Evolutionary conservation across 805 yeast genomes (phyloP), one percentile per base, ranked within the genome.

Genomic region (Cyberlindnera veronae): DNA sequence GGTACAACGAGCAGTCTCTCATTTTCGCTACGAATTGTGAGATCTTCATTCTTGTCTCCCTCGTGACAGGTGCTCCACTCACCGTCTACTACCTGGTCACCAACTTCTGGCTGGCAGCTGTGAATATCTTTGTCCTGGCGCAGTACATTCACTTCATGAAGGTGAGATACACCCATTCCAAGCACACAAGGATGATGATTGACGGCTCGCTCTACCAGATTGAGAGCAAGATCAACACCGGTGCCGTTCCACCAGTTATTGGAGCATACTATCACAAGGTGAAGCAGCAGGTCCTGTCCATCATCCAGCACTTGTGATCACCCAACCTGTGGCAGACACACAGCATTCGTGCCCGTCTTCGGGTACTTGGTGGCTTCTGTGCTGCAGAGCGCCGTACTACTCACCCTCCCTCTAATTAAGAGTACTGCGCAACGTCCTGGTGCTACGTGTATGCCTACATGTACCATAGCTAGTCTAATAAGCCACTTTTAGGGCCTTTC

Each of bases 111-210:
- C 30, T 49, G 1, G 53, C 58, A 8, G 52, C 60, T 14, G 42
- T 67, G 34, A 63, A 63, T 7, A 22, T 74, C 1, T 14, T 66
- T 2, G 65, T 77, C 1, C 55, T 75, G n/a, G 28, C 69, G 1
- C 60, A 69, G 16, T 79, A 77, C 52, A 52, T 73, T 15, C 57
- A 71, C 16, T 83, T 83, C 60, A 65, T 79, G 61, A 80, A 79
- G 61, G 55, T 79, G 41, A 72, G 89, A 58, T 82, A 62, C 51
- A 71, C 72, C 53, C 77, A 76, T 51, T 77, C 77, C 32, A 68
- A 69, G 37, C 71, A 73, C 45, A 77, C 83, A 39, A 72, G 80
- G 54, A 51, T 62, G 8, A 60, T 80, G 8, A 59, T 79, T 32
- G 61, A 62, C 12, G 71, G 71, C 38, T 70, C 72, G 49, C 75